Evolutionary conservation across 129 eudicot genomes (phyloP).

Genomic region (carrot (Daucus carota)): DH1_v3.0 NC_030381.2:45416501-45417000

Average conservation of each 20-base stretch:
- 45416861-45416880: slow-evolving; percentile 32
- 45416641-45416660: no score
- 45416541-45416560: no score
- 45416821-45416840: slow-evolving; percentile 4
- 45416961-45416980: not conserved
- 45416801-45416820: not conserved
- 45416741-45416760: not conserved
- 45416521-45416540: no score
- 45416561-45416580: no score
- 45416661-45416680: no score
- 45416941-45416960: not conserved
- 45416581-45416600: no score
- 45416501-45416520: no score
- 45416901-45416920: slow-evolving; percentile 25
- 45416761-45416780: not conserved
- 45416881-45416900: slow-evolving; percentile 25
- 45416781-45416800: not conserved
- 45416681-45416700: no score
- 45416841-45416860: slow-evolving; percentile 18
- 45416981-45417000: not conserved
- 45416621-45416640: no score
- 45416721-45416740: not conserved
- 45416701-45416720: no score
- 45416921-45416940: not conserved
- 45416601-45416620: no score